Conservation (phyloP, 73 alveolate species). For the Paraurostyla sp. region DNA sequence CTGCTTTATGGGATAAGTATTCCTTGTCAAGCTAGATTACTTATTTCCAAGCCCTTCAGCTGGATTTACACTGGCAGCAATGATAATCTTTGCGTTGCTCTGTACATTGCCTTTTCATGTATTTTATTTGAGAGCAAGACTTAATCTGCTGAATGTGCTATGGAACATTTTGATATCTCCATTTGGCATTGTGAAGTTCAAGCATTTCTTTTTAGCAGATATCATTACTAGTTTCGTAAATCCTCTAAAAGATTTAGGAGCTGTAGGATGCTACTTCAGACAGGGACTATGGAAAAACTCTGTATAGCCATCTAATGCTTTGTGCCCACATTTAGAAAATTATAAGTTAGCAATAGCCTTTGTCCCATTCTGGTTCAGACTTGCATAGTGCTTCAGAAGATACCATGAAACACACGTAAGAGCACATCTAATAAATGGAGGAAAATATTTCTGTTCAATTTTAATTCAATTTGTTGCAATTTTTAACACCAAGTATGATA, state of each 20-base stretch:
- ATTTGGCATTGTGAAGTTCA: constrained; percentile 64
- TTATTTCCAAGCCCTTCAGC: neutral
- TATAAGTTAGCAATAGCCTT: neutral
- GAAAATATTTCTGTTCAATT: constrained; percentile 33
- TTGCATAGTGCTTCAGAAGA: constrained; percentile 27
- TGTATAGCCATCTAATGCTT: neutral
- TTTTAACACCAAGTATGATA: neutral
- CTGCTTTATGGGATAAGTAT: constrained; percentile 32
- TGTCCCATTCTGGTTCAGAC: constrained; percentile 58
- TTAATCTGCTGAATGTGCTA: neutral
- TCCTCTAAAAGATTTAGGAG: constrained; percentile 60
- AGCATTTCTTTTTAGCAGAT: constrained; percentile 72
- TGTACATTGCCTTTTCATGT: neutral
- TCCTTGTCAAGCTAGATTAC: constrained; percentile 12
- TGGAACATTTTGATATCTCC: constrained; percentile 50
- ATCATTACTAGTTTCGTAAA: constrained; percentile 69
- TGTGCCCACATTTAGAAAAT: neutral
- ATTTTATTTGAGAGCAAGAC: constrained; percentile 29
- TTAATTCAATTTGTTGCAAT: neutral
- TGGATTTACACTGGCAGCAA: neutral
- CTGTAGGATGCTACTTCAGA: constrained; percentile 49
- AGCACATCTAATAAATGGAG: constrained; percentile 48
- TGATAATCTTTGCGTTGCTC: neutral
- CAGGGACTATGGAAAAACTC: neutral
- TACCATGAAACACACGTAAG: neutral